Evolutionary conservation across 2,329 filamentous ascomycete species (phyloP), one percentile per base, ranked within the genome.

Genomic region (Proliferodiscus dingleyae): DNA sequence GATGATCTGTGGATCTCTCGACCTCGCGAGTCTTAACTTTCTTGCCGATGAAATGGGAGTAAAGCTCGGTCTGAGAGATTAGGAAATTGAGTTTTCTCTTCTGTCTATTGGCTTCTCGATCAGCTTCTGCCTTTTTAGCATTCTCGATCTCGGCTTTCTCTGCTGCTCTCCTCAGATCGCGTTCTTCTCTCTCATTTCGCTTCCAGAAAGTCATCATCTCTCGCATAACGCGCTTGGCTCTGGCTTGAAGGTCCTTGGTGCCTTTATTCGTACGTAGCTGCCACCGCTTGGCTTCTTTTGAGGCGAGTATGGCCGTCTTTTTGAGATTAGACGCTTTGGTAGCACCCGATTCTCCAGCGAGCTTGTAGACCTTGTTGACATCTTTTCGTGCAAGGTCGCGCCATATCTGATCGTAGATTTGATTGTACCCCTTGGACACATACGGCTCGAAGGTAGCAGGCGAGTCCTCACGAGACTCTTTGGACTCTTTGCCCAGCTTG

Each of bases 131-230:
- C 69, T 91, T 94, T 68, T 93, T 90, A 15, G 93, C 93, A 61
- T 93, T 94, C 65, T 98, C 93, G 38, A 98, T 79, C 70, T 97
- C 93, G 66, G 95, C 89, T 65, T 85, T 88, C 72, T 98, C 93
- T 4, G 93, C 93, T 42, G 90, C 83, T 71, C 95, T 94, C 57
- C 93, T 84, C 54, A 94, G 74, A 65, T 98, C 93, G 50, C 93
- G 87, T 65, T 98, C 93, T 64, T 98, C 93, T 43, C 91, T 86
- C 67, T 98, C 93, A 65, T 98, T 98, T 46, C 91, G 85, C 70
- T 97, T 97, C 93, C 93, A 98, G 77, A 97, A 98, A 47, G 87
- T 83, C 79, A 96, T 93, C 93, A 98, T 98, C 69, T 98, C 93
- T 64, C 93, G 83, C 93, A 98, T 98, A 49, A 91, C 91, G 56